phyloP scores from a whole-genome alignment of 192 early-diverging fungal species.

The Rhizophlyctis rosea region DNA sequence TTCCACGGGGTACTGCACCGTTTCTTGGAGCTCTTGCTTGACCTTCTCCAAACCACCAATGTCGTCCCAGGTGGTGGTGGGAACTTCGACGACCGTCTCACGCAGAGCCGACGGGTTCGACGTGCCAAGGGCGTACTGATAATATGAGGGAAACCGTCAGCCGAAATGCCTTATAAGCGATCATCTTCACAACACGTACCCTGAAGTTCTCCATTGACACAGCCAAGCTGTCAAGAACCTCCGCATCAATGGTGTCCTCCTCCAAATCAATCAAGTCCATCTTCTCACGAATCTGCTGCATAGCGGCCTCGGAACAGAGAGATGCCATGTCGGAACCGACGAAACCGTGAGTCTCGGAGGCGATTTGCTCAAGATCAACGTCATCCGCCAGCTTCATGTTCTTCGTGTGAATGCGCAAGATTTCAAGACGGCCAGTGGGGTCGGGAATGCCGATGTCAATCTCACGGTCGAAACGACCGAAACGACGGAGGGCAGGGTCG shows the following conservation, averaged over 20 bases:
- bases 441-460: constrained; percentile 99
- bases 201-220: constrained; percentile 98
- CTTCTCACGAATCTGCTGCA: constrained; percentile 99
- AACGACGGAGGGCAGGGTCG: constrained; percentile 96
- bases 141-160: too few species aligned
- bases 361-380: constrained; percentile 96
- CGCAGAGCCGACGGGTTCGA: constrained; percentile 98
- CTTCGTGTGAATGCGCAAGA: constrained; percentile 98
- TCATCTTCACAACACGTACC: constrained; percentile 44
- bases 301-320: constrained; percentile 97
- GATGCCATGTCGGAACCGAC: constrained; percentile 97
- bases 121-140: constrained; percentile 80
- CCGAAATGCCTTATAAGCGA: neutral
- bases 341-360: constrained; percentile 95
- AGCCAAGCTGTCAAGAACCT: constrained; percentile 90
- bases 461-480: constrained; percentile 99
- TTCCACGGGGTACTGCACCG: constrained; percentile 98
- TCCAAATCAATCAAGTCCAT: constrained; percentile 98
- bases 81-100: constrained; percentile 97
- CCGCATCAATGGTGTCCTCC: constrained; percentile 97
- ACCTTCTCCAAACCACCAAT: constrained; percentile 97
- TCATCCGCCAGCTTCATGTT: constrained; percentile 98
- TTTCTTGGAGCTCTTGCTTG: constrained; percentile 98
- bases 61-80: constrained; percentile 91
- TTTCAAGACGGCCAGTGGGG: constrained; percentile 96